These are phyloP conservation scores for Dothideomycetes sp. DNA, from an alignment of 2,329 filamentous ascomycete species.

Conservation along the genomic window DNA sequence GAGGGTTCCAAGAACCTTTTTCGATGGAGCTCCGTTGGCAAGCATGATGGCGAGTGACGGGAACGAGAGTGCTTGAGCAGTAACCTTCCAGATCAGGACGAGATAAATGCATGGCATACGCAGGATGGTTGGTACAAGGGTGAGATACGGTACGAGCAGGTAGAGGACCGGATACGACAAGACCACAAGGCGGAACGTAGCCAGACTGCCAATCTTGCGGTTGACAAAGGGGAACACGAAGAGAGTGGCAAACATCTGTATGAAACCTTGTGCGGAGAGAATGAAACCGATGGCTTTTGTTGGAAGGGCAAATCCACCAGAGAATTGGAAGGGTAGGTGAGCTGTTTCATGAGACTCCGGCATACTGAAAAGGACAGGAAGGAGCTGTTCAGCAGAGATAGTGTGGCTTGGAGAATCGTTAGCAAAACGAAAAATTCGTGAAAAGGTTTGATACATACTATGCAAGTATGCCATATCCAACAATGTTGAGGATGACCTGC, in stretches of 20 bases:
- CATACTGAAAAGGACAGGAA: slow-evolving; percentile 85
- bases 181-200: slow-evolving; percentile 73
- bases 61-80: slow-evolving; percentile 82
- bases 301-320: slow-evolving; percentile 72
- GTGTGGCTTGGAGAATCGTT: slow-evolving; percentile 60
- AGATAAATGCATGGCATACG: slow-evolving; percentile 68
- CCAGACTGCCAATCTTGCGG: slow-evolving; percentile 64
- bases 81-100: slow-evolving; percentile 84
- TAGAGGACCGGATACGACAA: slow-evolving; percentile 82
- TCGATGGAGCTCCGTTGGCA: slow-evolving; percentile 77
- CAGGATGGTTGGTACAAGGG: slow-evolving; percentile 64
- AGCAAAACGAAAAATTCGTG: slow-evolving; percentile 14
- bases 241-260: slow-evolving; percentile 80
- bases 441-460: slow-evolving; percentile 59
- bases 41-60: slow-evolving; percentile 83
- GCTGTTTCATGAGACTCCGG: slow-evolving; percentile 41
- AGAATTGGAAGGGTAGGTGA: slow-evolving; percentile 76
- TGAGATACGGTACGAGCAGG: slow-evolving; percentile 77
- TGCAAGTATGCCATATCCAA: slow-evolving; percentile 84
- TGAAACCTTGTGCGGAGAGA: slow-evolving; percentile 77
- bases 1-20: slow-evolving; percentile 77
- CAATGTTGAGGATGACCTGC: slow-evolving; percentile 77
- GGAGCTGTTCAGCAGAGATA: slow-evolving; percentile 89
- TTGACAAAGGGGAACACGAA: slow-evolving; percentile 75
- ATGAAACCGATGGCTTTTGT: slow-evolving; percentile 81